Conservation (phyloP, 2,329 filamentous ascomycete genomes). For the Penicillium sumatraense region DNA sequence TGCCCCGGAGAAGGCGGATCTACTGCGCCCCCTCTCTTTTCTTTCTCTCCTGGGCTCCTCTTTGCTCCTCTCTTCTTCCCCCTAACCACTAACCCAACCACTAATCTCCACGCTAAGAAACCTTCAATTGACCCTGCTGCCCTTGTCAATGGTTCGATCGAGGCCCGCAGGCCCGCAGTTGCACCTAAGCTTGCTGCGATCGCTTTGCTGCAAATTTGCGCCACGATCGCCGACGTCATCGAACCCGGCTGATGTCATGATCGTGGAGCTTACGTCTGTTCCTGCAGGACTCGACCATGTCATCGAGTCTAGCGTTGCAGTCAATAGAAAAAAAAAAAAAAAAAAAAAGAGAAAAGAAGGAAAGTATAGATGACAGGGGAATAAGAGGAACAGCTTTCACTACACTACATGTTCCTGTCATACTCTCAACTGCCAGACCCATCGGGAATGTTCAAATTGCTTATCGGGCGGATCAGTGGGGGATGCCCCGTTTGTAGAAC, state of each 20-base stretch:
- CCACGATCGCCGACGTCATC: slow-evolving; percentile 31
- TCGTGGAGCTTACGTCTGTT: slow-evolving; percentile 2
- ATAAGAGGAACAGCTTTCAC: no score
- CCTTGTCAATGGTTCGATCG: background rate
- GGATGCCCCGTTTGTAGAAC: background rate
- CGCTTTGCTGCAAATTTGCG: background rate
- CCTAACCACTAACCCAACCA: background rate
- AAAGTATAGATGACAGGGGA: background rate
- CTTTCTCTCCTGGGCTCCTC: no score
- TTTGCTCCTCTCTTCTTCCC: no score
- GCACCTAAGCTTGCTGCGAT: background rate
- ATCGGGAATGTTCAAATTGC: slow-evolving; percentile 14
- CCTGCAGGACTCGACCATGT: slow-evolving; percentile 19
- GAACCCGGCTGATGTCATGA: slow-evolving; percentile 26
- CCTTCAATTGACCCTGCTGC: background rate
- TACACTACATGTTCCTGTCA: slow-evolving; percentile 12
- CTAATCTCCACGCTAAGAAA: background rate
- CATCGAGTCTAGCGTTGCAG: slow-evolving; percentile 21
- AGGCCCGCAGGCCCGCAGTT: slow-evolving; percentile 10
- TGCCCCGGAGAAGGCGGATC: slow-evolving; percentile 3
- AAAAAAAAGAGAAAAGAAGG: background rate
- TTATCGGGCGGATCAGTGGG: slow-evolving; percentile 22
- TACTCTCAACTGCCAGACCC: no score
- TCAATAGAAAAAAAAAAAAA: background rate
- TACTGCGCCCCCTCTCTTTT: background rate